phyloP scores from a whole-genome alignment of 208 protist species.

The Leishmania guyanensis region DNA sequence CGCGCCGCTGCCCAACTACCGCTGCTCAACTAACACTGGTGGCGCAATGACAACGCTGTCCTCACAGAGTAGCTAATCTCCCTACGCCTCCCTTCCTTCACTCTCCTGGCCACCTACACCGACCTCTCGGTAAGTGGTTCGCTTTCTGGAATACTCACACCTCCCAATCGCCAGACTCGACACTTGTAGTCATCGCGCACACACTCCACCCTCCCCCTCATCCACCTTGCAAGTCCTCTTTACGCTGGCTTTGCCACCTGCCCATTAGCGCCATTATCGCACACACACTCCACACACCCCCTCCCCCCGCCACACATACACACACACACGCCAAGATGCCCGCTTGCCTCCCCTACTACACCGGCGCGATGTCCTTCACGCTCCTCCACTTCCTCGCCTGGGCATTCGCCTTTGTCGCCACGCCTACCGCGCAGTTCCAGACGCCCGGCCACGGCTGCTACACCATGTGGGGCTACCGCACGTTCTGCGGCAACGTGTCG shows the following conservation, averaged over 20 bases:
- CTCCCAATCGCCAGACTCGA: not conserved
- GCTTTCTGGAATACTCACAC: not conserved
- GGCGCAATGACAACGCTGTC: not conserved
- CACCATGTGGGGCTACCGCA: constrained; percentile 52
- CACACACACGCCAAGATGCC: constrained; percentile 16
- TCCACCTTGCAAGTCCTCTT: not conserved
- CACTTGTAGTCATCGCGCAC: not conserved
- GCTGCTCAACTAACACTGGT: not conserved
- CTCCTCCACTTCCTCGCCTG: constrained; percentile 41
- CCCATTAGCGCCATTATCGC: not conserved
- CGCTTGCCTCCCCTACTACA: constrained; percentile 26
- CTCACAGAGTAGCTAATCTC: not conserved
- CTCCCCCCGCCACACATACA: not conserved
- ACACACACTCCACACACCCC: not conserved
- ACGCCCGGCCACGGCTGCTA: constrained; percentile 29
- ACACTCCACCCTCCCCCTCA: not conserved
- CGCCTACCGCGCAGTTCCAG: constrained; percentile 37
- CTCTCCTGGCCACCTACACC: not conserved
- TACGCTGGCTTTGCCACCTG: not conserved
- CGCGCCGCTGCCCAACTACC: not conserved
- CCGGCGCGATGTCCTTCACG: constrained; percentile 34
- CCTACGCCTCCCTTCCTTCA: not conserved
- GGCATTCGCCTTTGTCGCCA: constrained; percentile 42
- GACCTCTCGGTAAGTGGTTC: not conserved
- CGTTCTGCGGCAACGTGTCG: constrained; percentile 34